These are phyloP conservation scores for Pelargonium myrrhifolium DNA, from an alignment of 441 rosid genomes.

Conservation along the genomic window DNA sequence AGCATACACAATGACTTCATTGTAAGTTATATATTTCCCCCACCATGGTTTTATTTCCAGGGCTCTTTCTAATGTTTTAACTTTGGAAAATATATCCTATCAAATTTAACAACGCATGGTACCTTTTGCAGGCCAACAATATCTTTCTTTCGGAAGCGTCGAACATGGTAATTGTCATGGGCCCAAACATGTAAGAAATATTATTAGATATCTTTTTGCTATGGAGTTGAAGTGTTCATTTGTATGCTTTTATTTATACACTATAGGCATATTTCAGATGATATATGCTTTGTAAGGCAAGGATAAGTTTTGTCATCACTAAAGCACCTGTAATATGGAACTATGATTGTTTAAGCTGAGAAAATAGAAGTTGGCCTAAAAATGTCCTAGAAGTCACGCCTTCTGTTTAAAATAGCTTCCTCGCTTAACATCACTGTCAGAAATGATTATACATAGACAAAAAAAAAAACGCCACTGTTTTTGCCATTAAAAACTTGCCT, in stretches of 20 bases:
- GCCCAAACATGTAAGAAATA: slow-evolving; percentile 88
- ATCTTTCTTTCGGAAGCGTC: slow-evolving; percentile 91
- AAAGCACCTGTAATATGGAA: not conserved
- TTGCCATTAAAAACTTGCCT: not conserved
- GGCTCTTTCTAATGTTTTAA: slow-evolving; percentile 9
- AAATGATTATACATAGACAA: too few relatives aligned
- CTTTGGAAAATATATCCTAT: slow-evolving; percentile 7
- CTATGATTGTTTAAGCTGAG: not conserved
- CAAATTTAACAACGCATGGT: slow-evolving; percentile 12
- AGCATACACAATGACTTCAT: slow-evolving; percentile 79
- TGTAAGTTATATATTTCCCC: slow-evolving; percentile 34
- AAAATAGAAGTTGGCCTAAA: not conserved
- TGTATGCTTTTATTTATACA: slow-evolving; percentile 7
- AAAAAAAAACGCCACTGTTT: too few relatives aligned
- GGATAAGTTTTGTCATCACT: not conserved
- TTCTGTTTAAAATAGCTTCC: not conserved
- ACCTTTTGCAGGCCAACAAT: slow-evolving; percentile 71
- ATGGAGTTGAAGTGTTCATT: slow-evolving; percentile 5
- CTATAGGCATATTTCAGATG: not conserved
- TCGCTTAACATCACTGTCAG: not conserved
- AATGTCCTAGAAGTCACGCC: not conserved
- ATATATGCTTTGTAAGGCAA: not conserved
- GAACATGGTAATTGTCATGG: slow-evolving; percentile 82
- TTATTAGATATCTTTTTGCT: slow-evolving; percentile 13
- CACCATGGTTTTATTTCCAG: not conserved